Evolutionary conservation across 2,329 filamentous ascomycete species (phyloP).

Genomic region (Graphiopsis chlorocephala): DNA sequence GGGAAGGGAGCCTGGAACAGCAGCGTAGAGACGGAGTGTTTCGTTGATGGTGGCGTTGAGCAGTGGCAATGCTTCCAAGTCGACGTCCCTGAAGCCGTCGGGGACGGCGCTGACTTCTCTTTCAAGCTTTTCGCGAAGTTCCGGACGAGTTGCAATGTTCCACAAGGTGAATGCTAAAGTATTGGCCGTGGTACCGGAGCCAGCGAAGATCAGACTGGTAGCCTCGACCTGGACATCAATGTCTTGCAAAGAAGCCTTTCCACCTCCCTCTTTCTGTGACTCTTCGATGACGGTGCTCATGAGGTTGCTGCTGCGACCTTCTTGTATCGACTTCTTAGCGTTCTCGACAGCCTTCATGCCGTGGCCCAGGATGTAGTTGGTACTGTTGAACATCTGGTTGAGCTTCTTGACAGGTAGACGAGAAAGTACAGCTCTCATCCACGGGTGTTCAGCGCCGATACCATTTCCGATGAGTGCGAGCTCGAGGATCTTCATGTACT

Average conservation of each 20-base stretch:
- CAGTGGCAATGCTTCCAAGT: slow-evolving; percentile 23
- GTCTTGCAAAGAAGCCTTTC: slow-evolving; percentile 25
- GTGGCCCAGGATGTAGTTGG: slow-evolving; percentile 24
- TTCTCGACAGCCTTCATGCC: slow-evolving; percentile 27
- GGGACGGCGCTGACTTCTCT: slow-evolving; percentile 26
- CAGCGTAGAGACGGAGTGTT: slow-evolving; percentile 35
- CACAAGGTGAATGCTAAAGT: slow-evolving; percentile 32
- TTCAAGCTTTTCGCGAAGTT: slow-evolving; percentile 23
- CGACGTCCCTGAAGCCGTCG: slow-evolving; percentile 22
- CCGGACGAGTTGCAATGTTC: slow-evolving; percentile 27
- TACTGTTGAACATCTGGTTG: slow-evolving; percentile 24
- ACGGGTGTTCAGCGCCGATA: slow-evolving; percentile 34
- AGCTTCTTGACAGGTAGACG: slow-evolving; percentile 24
- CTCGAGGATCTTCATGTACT: slow-evolving; percentile 34
- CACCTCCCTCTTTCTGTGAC: slow-evolving; percentile 30
- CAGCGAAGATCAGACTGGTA: slow-evolving; percentile 31
- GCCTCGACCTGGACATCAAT: slow-evolving; percentile 30
- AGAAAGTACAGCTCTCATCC: slow-evolving; percentile 25
- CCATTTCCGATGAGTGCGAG: slow-evolving; percentile 31
- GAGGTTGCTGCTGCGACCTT: slow-evolving; percentile 27
- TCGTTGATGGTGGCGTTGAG: slow-evolving; percentile 37
- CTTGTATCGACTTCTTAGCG: slow-evolving; percentile 20
- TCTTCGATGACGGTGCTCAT: slow-evolving; percentile 23
- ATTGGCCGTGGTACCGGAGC: slow-evolving; percentile 34
- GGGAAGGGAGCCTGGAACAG: slow-evolving; percentile 31